These are phyloP conservation scores for Phoma sp. DNA, from an alignment of 2,329 filamentous ascomycete species.

Conservation along the genomic window DNA sequence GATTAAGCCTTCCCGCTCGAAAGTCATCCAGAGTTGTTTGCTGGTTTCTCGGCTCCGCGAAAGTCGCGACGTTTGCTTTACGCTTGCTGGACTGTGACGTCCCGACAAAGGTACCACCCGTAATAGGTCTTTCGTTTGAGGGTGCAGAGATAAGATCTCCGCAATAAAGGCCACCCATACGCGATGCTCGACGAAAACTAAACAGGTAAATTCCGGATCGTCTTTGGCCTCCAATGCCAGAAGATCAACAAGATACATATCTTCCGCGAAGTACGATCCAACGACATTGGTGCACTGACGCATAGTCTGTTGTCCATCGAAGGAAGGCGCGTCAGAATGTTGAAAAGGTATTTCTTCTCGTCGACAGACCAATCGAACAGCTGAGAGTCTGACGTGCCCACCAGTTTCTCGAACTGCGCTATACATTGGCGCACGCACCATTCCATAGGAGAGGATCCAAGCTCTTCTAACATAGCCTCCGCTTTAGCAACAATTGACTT, in stretches of 20 bases:
- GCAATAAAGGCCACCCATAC: slow-evolving; percentile 54
- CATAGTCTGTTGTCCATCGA: too few species aligned
- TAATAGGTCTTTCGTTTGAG: slow-evolving; percentile 43
- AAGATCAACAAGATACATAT: slow-evolving; percentile 47
- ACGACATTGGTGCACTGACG: neutral
- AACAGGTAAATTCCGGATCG: slow-evolving; percentile 45
- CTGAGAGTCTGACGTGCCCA: slow-evolving; percentile 27
- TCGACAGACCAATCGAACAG: slow-evolving; percentile 40
- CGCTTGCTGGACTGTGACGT: slow-evolving; percentile 53
- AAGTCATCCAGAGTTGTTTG: slow-evolving; percentile 62
- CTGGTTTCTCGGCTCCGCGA: slow-evolving; percentile 58
- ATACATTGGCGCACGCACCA: slow-evolving; percentile 52
- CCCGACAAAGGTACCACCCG: slow-evolving; percentile 61
- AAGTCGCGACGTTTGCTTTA: slow-evolving; percentile 58
- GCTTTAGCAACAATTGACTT: slow-evolving; percentile 43
- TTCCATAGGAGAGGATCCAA: slow-evolving; percentile 48
- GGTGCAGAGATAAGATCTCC: slow-evolving; percentile 45
- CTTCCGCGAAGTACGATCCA: slow-evolving; percentile 43
- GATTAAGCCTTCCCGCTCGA: slow-evolving; percentile 59
- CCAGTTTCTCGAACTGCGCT: slow-evolving; percentile 28
- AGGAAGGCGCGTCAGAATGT: slow-evolving; percentile 26
- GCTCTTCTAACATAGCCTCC: slow-evolving; percentile 44
- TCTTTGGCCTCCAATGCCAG: slow-evolving; percentile 43
- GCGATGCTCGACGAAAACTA: slow-evolving; percentile 58
- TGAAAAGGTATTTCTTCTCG: slow-evolving; percentile 47